These are phyloP conservation scores for Clarkia xantiana DNA, from an alignment of 345 rosid genomes.

Conservation along the genomic window DNA sequence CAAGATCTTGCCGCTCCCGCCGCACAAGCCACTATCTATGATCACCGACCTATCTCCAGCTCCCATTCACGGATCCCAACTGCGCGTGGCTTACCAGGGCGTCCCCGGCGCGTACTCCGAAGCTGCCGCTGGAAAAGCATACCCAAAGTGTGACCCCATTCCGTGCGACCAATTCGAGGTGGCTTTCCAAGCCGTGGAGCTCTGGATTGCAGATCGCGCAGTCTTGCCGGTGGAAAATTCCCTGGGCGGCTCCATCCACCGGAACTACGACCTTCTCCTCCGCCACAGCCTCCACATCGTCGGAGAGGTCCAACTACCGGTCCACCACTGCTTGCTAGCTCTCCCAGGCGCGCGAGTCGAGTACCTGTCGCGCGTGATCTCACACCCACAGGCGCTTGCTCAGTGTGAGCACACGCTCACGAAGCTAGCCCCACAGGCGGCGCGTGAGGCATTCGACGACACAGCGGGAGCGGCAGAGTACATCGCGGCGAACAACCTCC, in stretches of 20 bases:
- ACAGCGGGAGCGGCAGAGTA: conserved; percentile 93
- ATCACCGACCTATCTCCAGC: conserved; percentile 72
- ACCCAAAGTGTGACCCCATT: conserved; percentile 79
- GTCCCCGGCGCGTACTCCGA: conserved; percentile 97
- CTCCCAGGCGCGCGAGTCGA: conserved; percentile 82
- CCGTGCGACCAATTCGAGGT: conserved; percentile 98
- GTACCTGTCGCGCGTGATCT: conserved; percentile 73
- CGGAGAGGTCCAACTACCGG: conserved; percentile 87
- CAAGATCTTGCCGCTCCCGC: conserved; percentile 11
- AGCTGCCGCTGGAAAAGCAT: conserved; percentile 97
- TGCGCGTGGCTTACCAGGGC: conserved; percentile 93
- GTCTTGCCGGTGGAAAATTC: conserved; percentile 92
- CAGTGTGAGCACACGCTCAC: conserved; percentile 82
- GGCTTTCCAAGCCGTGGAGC: conserved; percentile 96
- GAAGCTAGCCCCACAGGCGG: conserved; percentile 62
- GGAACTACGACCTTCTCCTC: conserved; percentile 91
- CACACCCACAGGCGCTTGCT: conserved; percentile 90
- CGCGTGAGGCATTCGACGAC: conserved; percentile 86
- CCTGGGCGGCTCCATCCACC: conserved; percentile 87
- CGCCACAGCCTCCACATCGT: conserved; percentile 97
- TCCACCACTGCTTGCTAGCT: conserved; percentile 86
- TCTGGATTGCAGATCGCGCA: conserved; percentile 96
- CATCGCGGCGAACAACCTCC: conserved; percentile 52
- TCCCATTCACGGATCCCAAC: conserved; percentile 81
- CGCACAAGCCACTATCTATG: conserved; percentile 37